These are phyloP conservation scores for Pezicula carpinea DNA, from an alignment of 2,329 filamentous ascomycete genomes.

Conservation along the genomic window DNA sequence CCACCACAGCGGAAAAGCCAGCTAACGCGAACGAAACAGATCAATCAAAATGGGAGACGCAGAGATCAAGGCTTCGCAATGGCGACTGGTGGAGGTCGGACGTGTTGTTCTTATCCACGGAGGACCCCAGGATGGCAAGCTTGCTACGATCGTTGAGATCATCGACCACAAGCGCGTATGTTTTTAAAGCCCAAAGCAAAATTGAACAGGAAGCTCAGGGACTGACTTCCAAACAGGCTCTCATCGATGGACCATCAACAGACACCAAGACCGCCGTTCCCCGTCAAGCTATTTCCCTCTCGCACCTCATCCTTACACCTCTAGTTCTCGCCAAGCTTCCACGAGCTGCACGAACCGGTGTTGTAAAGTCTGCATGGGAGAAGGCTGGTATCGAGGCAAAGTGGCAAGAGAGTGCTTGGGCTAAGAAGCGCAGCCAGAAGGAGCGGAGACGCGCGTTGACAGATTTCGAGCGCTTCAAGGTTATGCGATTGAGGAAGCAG, in stretches of 20 bases:
- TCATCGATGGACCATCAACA: conserved; percentile 90
- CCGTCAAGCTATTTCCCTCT: conserved; percentile 80
- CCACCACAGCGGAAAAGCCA: conserved; percentile 16
- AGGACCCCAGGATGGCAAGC: conserved; percentile 75
- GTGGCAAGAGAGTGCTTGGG: conserved; percentile 88
- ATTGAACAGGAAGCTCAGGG: conserved; percentile 14
- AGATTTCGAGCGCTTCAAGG: conserved; percentile 99
- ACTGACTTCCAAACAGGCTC: conserved; percentile 58
- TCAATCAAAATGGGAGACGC: conserved; percentile 76
- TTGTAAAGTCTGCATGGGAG: conserved; percentile 87
- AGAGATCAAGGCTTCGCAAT: conserved; percentile 75
- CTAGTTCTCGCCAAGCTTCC: conserved; percentile 83
- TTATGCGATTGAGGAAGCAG: conserved; percentile 99
- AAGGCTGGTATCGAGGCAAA: conserved; percentile 86
- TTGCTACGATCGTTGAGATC: conserved; percentile 96
- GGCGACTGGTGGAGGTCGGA: conserved; percentile 98
- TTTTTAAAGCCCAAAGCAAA: conserved; percentile 34
- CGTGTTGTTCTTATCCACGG: conserved; percentile 87
- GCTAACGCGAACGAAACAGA: conserved; percentile 32
- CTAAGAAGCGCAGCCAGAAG: conserved; percentile 85
- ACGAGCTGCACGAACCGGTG: conserved; percentile 75
- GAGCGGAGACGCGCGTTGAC: conserved; percentile 85
- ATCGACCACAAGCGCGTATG: conserved; percentile 99
- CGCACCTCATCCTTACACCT: conserved; percentile 81
- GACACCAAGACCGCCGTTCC: conserved; percentile 75